phyloP scores from a whole-genome alignment of 345 rosid genomes.

The Arabis alpina region DNA sequence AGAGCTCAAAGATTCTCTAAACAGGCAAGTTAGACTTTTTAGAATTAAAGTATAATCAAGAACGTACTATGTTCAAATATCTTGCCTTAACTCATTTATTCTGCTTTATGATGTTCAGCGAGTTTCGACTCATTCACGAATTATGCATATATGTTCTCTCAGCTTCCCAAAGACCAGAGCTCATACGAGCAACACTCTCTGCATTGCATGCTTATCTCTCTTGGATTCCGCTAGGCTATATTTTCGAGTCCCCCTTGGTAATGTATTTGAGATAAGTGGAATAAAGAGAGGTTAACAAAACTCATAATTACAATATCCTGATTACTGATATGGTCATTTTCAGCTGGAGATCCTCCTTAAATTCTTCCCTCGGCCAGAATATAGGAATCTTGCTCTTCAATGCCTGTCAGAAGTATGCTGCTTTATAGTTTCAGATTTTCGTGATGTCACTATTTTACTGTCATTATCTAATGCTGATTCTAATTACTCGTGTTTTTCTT shows the following conservation, averaged over 20 bases:
- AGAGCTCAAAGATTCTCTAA: slow-evolving; percentile 88
- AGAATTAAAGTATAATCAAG: not conserved
- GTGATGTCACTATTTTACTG: not conserved
- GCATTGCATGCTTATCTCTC: slow-evolving; percentile 99
- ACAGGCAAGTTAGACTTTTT: slow-evolving; percentile 57
- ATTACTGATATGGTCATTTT: slow-evolving; percentile 31
- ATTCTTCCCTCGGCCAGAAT: slow-evolving; percentile 73
- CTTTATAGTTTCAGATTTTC: slow-evolving; percentile 3
- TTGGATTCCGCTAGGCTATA: slow-evolving; percentile 98
- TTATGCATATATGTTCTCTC: slow-evolving; percentile 93
- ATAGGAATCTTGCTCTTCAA: slow-evolving; percentile 91
- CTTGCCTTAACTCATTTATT: slow-evolving; percentile 10
- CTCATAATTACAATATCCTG: slow-evolving; percentile 11
- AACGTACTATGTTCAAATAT: slow-evolving; percentile 4
- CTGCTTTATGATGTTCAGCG: slow-evolving; percentile 63
- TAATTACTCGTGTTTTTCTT: slow-evolving; percentile 24
- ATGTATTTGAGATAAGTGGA: slow-evolving; percentile 34
- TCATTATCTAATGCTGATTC: slow-evolving; percentile 19
- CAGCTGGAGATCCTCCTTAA: slow-evolving; percentile 94
- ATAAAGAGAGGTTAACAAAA: slow-evolving; percentile 27
- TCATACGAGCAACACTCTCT: slow-evolving; percentile 85
- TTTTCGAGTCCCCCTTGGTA: slow-evolving; percentile 95
- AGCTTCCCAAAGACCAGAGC: slow-evolving; percentile 91
- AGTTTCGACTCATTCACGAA: slow-evolving; percentile 96
- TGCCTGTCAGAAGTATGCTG: slow-evolving; percentile 82